Conservation (phyloP, 2,329 filamentous ascomycete species). For the Reticulascus tulasneorum region DNA sequence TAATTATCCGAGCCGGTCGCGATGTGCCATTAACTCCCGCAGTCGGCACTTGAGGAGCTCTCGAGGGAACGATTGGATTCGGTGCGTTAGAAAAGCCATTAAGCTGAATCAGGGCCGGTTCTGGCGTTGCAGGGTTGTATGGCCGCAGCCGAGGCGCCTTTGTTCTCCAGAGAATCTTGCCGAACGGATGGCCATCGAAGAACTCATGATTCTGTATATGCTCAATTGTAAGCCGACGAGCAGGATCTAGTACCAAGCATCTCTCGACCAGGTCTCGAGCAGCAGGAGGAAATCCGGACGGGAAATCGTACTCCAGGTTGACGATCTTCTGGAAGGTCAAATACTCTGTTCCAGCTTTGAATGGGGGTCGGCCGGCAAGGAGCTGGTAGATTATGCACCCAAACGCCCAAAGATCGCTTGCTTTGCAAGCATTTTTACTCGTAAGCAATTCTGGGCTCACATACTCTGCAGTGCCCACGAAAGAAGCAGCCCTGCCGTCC, state of each 20-base stretch:
- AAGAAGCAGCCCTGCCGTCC: slow-evolving; percentile 79
- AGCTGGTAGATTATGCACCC: slow-evolving; percentile 98
- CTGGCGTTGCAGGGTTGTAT: slow-evolving; percentile 72
- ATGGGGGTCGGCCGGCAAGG: slow-evolving; percentile 89
- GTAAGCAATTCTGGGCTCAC: slow-evolving; percentile 96
- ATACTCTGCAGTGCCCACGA: slow-evolving; percentile 96
- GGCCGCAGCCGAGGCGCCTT: slow-evolving; percentile 85
- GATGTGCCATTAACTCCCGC: slow-evolving; percentile 40
- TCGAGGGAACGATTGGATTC: slow-evolving; percentile 24
- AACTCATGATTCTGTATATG: slow-evolving; percentile 97
- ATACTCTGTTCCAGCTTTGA: slow-evolving; percentile 95
- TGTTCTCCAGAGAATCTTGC: slow-evolving; percentile 79
- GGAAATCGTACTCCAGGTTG: slow-evolving; percentile 88
- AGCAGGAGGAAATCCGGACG: slow-evolving; percentile 77
- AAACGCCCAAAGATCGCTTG: slow-evolving; percentile 97
- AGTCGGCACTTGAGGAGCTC: slow-evolving; percentile 30
- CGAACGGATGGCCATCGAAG: slow-evolving; percentile 83
- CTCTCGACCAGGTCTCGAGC: slow-evolving; percentile 89
- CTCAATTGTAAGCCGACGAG: slow-evolving; percentile 80
- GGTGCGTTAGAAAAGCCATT: slow-evolving; percentile 46
- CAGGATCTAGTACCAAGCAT: slow-evolving; percentile 82
- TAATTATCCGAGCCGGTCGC: slow-evolving; percentile 78
- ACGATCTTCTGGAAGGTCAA: slow-evolving; percentile 98
- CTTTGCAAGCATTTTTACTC: slow-evolving; percentile 95
- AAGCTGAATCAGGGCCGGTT: slow-evolving; percentile 70